A percentile compares a stretch with the other conserved stretches of the same genome.
Conservation (phyloP, 1,284 basidiomycete species). For the Malassezia obtusa region DNA sequence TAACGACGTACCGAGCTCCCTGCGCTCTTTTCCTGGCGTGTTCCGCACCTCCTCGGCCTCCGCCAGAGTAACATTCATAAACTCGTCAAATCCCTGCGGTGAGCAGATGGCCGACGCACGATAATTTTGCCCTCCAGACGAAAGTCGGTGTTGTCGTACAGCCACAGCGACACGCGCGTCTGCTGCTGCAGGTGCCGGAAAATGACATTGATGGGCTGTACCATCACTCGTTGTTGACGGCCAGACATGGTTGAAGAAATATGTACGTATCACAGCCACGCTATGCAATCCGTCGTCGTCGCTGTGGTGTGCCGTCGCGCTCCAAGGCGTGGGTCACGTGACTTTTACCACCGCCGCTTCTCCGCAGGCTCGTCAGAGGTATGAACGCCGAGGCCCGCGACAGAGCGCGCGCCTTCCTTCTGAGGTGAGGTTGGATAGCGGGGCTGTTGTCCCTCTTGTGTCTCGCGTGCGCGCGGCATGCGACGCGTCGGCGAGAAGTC, state of each 20-base stretch:
- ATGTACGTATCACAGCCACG: background rate
- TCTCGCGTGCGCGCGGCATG: background rate
- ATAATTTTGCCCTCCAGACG: slow-evolving; percentile 92
- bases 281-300: slow-evolving; percentile 1
- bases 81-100: slow-evolving; percentile 85
- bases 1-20: slow-evolving; percentile 23
- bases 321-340: background rate
- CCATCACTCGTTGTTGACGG: slow-evolving; percentile 27
- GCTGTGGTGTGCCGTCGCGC: background rate
- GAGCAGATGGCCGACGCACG: slow-evolving; percentile 12
- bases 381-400: background rate
- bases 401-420: background rate
- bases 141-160: slow-evolving; percentile 96
- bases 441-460: background rate
- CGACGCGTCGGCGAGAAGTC: background rate
- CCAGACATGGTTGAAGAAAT: slow-evolving; percentile 11
- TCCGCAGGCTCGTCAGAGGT: background rate
- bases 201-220: slow-evolving; percentile 66
- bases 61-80: slow-evolving; percentile 98
- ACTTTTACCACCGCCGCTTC: background rate
- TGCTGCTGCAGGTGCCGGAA: slow-evolving; percentile 96
- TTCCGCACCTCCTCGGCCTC: slow-evolving; percentile 80
- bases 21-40: slow-evolving; percentile 31
- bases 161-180: slow-evolving; percentile 80
- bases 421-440: background rate